Percentiles rank a stretch among this genome's conserved stretches.
Conservation (phyloP, 2,329 filamentous ascomycete species). For the Venturia carpophila region DNA sequence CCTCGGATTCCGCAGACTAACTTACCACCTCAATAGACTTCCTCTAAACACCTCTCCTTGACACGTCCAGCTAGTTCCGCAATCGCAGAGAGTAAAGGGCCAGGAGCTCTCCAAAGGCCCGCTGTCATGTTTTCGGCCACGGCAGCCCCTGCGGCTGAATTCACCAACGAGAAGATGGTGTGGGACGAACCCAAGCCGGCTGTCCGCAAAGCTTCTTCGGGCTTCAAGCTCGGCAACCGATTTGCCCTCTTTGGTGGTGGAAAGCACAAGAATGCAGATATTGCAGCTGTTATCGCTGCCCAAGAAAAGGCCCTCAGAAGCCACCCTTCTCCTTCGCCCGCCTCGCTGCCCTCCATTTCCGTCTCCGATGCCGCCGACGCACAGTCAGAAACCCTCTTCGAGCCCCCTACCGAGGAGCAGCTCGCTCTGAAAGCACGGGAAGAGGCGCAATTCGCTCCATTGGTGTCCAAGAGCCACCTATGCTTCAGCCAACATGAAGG, state of each 20-base stretch:
- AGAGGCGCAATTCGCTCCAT: conserved; percentile 86
- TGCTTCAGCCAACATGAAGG: conserved; percentile 86
- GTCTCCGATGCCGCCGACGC: conserved; percentile 70
- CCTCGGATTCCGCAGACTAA: background rate
- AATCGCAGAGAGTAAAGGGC: background rate
- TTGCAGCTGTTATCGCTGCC: conserved; percentile 13
- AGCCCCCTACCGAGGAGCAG: conserved; percentile 80
- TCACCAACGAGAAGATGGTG: conserved; percentile 14
- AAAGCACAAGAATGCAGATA: conserved; percentile 15
- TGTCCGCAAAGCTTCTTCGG: conserved; percentile 7
- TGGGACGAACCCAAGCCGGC: background rate
- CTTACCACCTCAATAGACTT: background rate
- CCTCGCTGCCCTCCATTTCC: conserved; percentile 82
- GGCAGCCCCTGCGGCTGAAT: conserved; percentile 15
- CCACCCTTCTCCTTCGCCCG: conserved; percentile 14
- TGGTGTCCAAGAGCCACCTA: conserved; percentile 70
- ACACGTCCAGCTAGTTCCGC: background rate
- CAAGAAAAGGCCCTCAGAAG: conserved; percentile 15
- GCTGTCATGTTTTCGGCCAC: conserved; percentile 12
- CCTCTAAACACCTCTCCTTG: background rate
- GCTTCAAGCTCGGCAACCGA: conserved; percentile 12
- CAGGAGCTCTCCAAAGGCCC: background rate
- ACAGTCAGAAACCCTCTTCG: conserved; percentile 73
- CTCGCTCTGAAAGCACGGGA: conserved; percentile 64
- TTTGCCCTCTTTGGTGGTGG: conserved; percentile 11